Evolutionary conservation across 148 eudicot genomes (phyloP), one percentile per base, ranked within the genome.

Genomic region (Silene conica): DNA sequence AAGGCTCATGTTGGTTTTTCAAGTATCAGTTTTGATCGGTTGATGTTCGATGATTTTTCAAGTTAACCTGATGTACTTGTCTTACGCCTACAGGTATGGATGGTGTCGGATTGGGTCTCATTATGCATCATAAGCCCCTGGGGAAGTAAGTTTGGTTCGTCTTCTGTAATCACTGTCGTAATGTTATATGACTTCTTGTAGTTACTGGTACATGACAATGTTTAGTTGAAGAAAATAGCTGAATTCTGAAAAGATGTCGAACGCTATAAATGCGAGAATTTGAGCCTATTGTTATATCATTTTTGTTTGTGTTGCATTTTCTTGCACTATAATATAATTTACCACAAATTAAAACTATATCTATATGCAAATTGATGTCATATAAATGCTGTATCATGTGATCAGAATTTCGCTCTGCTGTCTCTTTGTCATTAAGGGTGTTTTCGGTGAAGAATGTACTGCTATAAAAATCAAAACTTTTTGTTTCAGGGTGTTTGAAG

Each of bases 21-120:
- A 20, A 63, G 19, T 54, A 55, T 71, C 43, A 31, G n/a, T 5
- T 64, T 63, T 56, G 15, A 2, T 60, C 52, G 41, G 59, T 50
- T 59, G n/a, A 71, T 60, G 38, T 25, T 26, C 45, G 50, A 55
- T 34, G 4, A 38, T 38, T 71, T 16, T 69, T 45, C 28, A 61
- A 8, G 20, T 52, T 28, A 9, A 45, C 62, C 73, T 38, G 63
- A 22, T 41, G 16, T 46, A 50, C 0, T 54, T n/a, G 23, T 31
- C 70, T 70, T 43, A 72, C 81, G 68, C 46, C 23, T 82, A 65
- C 81, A 94, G 97, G 97, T 64, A 89, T 94, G 93, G 98, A 94
- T 82, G 97, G 98, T 69, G 82, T 89, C 77, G 98, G 98, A 60
- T 77, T 91, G 87, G 98, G 97, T 72, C 97, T 94, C 80, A 82